Evolutionary conservation across 2,329 filamentous ascomycete species (phyloP), one percentile per base, ranked within the genome.

Genomic region (Beauveria australis): DNA sequence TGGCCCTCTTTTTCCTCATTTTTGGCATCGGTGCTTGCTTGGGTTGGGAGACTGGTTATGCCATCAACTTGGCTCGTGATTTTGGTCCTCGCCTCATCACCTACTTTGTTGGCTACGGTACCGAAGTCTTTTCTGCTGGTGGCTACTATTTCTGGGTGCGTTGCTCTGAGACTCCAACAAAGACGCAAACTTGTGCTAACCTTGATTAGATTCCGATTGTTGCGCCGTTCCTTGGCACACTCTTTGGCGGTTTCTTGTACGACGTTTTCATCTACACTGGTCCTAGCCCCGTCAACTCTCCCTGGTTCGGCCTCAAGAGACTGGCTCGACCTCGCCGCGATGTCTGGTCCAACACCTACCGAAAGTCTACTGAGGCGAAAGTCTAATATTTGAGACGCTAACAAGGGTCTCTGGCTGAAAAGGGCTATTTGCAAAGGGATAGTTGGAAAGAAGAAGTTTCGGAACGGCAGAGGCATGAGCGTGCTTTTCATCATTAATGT

Each of bases 41-140:
- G 67, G 88, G 88, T 7, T 90, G 86, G 86, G 83, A 91, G 71
- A 91, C 88, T 1, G 87, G 88, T 43, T 91, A 89, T 72, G 88
- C 87, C 18, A 89, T 90, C 65, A 91, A 91, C 67, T 72, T 89
- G 47, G 88, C 87, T 41, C 80, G 88, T 71, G 88, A 91, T 64
- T 88, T 91, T 68, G 86, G 86, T 1, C 87, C 87, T 10, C 77
- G 88, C 12, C 71, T 90, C 48, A 82, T 88, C 63, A 82, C 83
- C 1, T 88, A 85, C 68, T 81, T 86, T 68, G 66, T 90, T 59
- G 88, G 88, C 2, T 91, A 91, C 68, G 86, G 86, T 1, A 71
- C 71, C 53, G 80, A 86, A 54, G 87, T 90, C 0, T 91, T 86
- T 84, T 79, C 78, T 10, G 82, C 84, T 1, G 86, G 87, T 2